Evolutionary conservation across 768 basidiomycete species (phyloP), one percentile per base, ranked within the genome.

Genomic region (Tylopilus intermedius): DNA sequence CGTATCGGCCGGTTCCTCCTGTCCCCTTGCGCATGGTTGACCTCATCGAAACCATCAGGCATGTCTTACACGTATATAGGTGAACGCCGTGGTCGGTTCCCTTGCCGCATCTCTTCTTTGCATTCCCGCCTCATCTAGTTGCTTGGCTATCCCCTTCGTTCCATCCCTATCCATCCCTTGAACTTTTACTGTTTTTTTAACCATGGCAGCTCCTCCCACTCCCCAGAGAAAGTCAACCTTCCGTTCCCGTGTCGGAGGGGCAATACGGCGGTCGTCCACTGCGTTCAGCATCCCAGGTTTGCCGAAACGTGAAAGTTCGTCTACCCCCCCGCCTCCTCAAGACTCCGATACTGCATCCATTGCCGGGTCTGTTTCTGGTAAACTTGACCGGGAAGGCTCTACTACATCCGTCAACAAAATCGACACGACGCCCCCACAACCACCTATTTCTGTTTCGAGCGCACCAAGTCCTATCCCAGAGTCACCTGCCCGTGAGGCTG

Each of bases 391-490:
- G 44, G 59, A 70, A 51, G 56, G 56, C 39, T 63, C 71, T 30
- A 53, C 67, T 4, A 32, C 64, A 5, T 64, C 66, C 21, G 63
- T 72, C 49, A 68, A 64, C 47, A 63, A 55, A 56, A 65, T 75
- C 2, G 70, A 74, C 30, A 62, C 73, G 3, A 49, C 68, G 8
- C 50, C 72, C 38, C 64, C 66, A 33, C 66, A 64, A 41, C 53
- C 58, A 13, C 51, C 58, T 4, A 54, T 7, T 14, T 51, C 61
- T 11, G 43, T 61, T 26, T 61, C 58, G 29, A 63, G 56, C 14
- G 63, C 72, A 11, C 83, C 84, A 10, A 84, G 82, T 55, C 84
- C 87, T 3, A 86, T 89, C 53, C 74, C 80, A 1, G 87, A 89
- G 63, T 86, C 83, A 2, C 84, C 86, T 27, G 76, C 75, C 8